Evolutionary conservation across 208 protist genomes (phyloP), one percentile per base, ranked within the genome.

Genomic region (Leishmania aethiopica): DNA sequence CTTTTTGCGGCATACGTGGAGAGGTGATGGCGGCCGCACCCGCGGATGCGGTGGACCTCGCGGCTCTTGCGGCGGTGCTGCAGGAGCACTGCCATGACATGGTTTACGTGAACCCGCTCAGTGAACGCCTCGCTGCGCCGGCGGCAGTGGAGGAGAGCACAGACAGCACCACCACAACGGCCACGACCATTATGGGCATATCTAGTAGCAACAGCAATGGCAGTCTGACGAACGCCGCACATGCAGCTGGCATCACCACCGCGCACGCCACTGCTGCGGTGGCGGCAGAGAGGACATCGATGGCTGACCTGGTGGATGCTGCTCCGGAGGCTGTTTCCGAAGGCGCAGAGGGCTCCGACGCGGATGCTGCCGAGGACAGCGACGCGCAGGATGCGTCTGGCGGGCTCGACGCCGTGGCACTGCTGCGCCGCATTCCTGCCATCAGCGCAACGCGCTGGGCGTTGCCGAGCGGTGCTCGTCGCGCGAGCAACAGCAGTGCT

Each of bases 361-460:
- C 8, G 19, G 28, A n/a, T 62, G 75, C 25, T 47, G 53, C 57
- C 35, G 57, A 78, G 35, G 57, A 69, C 40, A 69, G 3, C 35
- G 62, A 67, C 22, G 75, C 3, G 25, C 59, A 59, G 37, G 77
- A 73, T 3, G 53, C 35, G 69, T 13, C 45, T 11, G 55, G 35
- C 13, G 79, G 47, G 60, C 59, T 73, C 19, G 88, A 95, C 79
- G 89, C 91, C 15, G 67, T 95, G 42, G 42, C 86, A 37, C 78
- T 95, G 59, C 84, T 95, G 78, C 79, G 84, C 19, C 83, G 75
- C 35, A 75, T 95, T 32, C 81, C 84, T 40, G 80, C 84, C 60
- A 78, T 88, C 76, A 55, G 75, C 40, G 84, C 80, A 0, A 82
- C 79, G 15, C 86, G 71, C 22, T 84, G 79, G 86, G 40, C 37